Evolutionary conservation across 331 rosid species (phyloP).

Genomic region (Stylosanthes scabra): DNA sequence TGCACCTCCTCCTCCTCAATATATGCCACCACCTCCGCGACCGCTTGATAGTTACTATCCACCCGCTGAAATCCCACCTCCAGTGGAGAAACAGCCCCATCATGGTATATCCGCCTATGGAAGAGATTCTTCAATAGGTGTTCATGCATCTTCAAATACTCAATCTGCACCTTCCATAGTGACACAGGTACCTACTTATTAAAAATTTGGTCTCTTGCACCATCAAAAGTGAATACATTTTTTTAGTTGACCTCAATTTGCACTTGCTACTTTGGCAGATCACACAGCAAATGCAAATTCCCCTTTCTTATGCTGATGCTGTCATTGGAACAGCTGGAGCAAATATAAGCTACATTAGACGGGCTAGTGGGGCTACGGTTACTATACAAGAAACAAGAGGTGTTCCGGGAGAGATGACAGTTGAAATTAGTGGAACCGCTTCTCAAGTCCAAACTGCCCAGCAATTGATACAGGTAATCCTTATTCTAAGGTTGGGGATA

Average conservation of each 20-base stretch:
- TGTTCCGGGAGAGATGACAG: slow-evolving; percentile 99
- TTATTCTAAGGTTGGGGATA: slow-evolving; percentile 17
- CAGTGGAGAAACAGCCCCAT: slow-evolving; percentile 90
- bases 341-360: slow-evolving; percentile 92
- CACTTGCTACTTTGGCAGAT: slow-evolving; percentile 60
- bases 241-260: background rate
- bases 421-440: slow-evolving; percentile 95
- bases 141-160: slow-evolving; percentile 69
- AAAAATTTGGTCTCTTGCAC: slow-evolving; percentile 21
- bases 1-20: slow-evolving; percentile 73
- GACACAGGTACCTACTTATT: slow-evolving; percentile 71
- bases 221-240: slow-evolving; percentile 7
- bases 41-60: slow-evolving; percentile 83
- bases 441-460: slow-evolving; percentile 96
- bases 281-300: slow-evolving; percentile 95
- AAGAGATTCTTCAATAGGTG: slow-evolving; percentile 79
- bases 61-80: slow-evolving; percentile 75
- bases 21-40: slow-evolving; percentile 90
- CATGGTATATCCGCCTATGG: slow-evolving; percentile 98
- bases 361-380: slow-evolving; percentile 97
- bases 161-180: slow-evolving; percentile 84
- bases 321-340: slow-evolving; percentile 97
- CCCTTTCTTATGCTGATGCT: slow-evolving; percentile 91
- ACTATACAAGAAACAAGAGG: slow-evolving; percentile 96
- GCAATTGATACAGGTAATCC: slow-evolving; percentile 90